Evolutionary conservation across 208 protist genomes (phyloP), one percentile per base, ranked within the genome.

Genomic region (Leishmania martiniquensis): DNA sequence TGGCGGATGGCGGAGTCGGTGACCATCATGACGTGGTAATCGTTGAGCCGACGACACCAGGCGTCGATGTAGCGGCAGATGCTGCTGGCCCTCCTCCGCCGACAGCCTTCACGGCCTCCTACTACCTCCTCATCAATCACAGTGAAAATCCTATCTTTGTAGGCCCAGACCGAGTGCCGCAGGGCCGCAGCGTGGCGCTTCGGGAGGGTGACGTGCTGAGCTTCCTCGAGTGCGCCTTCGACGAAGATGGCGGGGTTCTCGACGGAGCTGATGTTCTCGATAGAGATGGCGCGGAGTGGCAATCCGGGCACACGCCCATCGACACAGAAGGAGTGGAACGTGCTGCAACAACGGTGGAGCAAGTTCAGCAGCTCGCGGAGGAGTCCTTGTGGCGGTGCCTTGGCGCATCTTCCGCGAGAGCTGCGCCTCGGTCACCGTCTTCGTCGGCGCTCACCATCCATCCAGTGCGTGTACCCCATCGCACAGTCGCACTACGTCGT

Each of bases 71-170:
- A 20, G 20, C 22, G 29, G 25, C 37, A 69, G 42, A 10, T 69
- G 42, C 25, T 9, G 65, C 65, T 69, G 20, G 12, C 42, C 49
- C 66, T n/a, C 37, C 72, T 13, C 17, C 67, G 9, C 51, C 39
- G 25, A 37, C 73, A 2, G 15, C 10, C 17, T 91, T 91, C 79
- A 54, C 22, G 20, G 69, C 39, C 34, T 82, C 93, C 37, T 90
- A 92, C 68, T 97, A 92, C 75, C 85, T 91, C n/a, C 47, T 97
- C 37, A 47, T 97, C 32, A 95, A 95, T 80, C 91, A 88, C 84
- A 77, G 86, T 34, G 85, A 79, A 13, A 97, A 97, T 77, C 82
- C 83, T 17, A 57, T 94, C 22, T 97, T 87, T 76, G 85, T 96
- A 2, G 91, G 91, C 39, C 49, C 55, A 20, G 65, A 78, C 12